These are phyloP conservation scores for Strobilomyces echinocephalus DNA, from an alignment of 768 basidiomycete species.

Conservation along the genomic window DNA sequence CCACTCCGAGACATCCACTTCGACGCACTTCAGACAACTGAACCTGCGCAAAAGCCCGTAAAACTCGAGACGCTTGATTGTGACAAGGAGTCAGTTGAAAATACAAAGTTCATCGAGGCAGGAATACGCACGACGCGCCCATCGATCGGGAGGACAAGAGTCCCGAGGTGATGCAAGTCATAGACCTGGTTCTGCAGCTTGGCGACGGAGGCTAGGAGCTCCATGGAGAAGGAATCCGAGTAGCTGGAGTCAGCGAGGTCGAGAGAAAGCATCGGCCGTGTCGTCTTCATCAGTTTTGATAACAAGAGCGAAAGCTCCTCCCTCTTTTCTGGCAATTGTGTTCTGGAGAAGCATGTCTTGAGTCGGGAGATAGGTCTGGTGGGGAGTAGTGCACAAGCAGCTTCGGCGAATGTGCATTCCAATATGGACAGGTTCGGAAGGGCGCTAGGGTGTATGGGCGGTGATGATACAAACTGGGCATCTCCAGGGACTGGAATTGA, in stretches of 20 bases:
- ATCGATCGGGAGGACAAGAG: conserved; percentile 56
- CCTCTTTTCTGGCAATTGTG: conserved; percentile 45
- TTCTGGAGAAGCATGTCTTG: conserved; percentile 64
- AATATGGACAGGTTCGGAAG: conserved; percentile 50
- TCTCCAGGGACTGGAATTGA: conserved; percentile 6
- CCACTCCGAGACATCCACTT: conserved; percentile 66
- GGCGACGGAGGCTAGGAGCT: conserved; percentile 44
- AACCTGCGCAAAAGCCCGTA: conserved; percentile 57
- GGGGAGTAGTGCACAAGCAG: conserved; percentile 52
- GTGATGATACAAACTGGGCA: conserved; percentile 14
- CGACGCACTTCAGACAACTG: conserved; percentile 47
- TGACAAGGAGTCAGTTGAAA: conserved; percentile 6
- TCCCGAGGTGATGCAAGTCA: conserved; percentile 57
- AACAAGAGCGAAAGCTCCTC: conserved; percentile 49
- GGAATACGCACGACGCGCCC: conserved; percentile 29
- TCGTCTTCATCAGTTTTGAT: conserved; percentile 42
- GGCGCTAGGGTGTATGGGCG: conserved; percentile 25
- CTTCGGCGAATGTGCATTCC: conserved; percentile 67
- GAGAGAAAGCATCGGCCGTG: conserved; percentile 43
- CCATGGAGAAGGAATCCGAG: conserved; percentile 48
- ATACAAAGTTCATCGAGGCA: neutral
- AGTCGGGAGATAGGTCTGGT: conserved; percentile 55
- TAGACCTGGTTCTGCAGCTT: conserved; percentile 29
- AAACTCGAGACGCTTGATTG: conserved; percentile 51
- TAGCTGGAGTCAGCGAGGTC: conserved; percentile 63